Percentiles rank a stretch among this genome's conserved stretches.
Evolutionary conservation across 495 filamentous ascomycete genomes (phyloP).

Genomic region (Penicillium roqueforti): DNA sequence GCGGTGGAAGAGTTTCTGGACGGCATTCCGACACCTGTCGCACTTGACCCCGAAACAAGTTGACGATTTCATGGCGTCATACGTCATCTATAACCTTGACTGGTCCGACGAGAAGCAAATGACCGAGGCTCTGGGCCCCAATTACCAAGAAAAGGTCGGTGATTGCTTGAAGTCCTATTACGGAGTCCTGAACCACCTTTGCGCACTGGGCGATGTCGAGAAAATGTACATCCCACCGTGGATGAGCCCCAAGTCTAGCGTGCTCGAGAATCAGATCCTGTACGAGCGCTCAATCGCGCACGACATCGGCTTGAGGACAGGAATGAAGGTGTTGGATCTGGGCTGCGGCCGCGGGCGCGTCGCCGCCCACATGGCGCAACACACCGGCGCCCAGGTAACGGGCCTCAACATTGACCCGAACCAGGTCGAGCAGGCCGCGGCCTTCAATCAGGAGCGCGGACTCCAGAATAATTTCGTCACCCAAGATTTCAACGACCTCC

Average conservation of each 20-base stretch:
- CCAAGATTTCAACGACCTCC: conserved; percentile 56
- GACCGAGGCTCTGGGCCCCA: conserved; percentile 51
- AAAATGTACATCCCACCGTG: conserved; percentile 67
- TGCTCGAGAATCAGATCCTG: conserved; percentile 52
- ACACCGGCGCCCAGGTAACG: conserved; percentile 52
- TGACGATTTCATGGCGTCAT: conserved; percentile 63
- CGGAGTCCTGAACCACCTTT: conserved; percentile 60
- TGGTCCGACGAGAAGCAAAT: conserved; percentile 58
- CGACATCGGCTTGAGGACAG: conserved; percentile 48
- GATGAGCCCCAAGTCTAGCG: conserved; percentile 54
- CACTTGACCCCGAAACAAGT: conserved; percentile 56
- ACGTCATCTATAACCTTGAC: conserved; percentile 62
- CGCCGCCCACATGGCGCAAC: conserved; percentile 57
- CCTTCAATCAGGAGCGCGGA: conserved; percentile 47
- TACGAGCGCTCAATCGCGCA: conserved; percentile 55
- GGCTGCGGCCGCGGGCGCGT: conserved; percentile 59
- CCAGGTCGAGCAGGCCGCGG: conserved; percentile 53
- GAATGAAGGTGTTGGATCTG: conserved; percentile 53
- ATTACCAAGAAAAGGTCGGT: conserved; percentile 57
- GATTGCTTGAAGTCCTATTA: conserved; percentile 59
- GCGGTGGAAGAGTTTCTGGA: conserved; percentile 51
- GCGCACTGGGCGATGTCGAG: conserved; percentile 61
- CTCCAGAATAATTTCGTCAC: conserved; percentile 52
- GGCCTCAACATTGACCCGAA: conserved; percentile 61
- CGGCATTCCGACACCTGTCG: conserved; percentile 53